Percentiles rank a stretch among this genome's conserved stretches.
phyloP scores from a whole-genome alignment of 371 early-diverging fungal species.

The Lichtheimia hyalospora region DNA sequence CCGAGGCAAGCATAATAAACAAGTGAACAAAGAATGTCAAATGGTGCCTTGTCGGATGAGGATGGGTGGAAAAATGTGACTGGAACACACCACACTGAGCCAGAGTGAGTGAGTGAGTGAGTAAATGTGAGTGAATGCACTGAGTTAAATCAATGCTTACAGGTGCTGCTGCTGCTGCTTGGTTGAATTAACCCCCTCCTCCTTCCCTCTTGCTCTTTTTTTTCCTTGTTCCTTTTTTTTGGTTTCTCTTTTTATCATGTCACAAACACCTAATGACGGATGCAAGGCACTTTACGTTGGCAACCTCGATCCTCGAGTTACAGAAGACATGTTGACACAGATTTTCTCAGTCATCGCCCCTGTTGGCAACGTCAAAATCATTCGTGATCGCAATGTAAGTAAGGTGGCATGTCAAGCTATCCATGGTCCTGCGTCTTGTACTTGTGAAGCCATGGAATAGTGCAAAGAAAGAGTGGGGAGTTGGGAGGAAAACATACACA shows the following conservation, averaged over 20 bases:
- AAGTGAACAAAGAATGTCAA: neutral
- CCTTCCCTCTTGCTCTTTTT: slow-evolving; percentile 9
- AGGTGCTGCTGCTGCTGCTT: too few relatives aligned
- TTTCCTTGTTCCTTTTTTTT: slow-evolving; percentile 3
- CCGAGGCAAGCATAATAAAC: neutral
- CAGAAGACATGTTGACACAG: slow-evolving; percentile 66
- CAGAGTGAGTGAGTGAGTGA: too few relatives aligned
- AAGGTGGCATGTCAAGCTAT: neutral
- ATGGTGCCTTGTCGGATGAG: too few relatives aligned
- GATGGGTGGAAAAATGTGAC: neutral
- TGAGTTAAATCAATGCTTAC: too few relatives aligned
- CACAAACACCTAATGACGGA: slow-evolving; percentile 35
- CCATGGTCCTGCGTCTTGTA: too few relatives aligned
- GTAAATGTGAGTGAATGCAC: too few relatives aligned
- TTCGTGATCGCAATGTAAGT: slow-evolving; percentile 79
- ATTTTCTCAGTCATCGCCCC: slow-evolving; percentile 68
- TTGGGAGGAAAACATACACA: too few relatives aligned
- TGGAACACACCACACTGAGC: neutral
- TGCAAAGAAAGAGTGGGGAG: too few relatives aligned
- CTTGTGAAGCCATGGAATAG: too few relatives aligned
- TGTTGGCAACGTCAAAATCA: slow-evolving; percentile 75
- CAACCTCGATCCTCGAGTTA: slow-evolving; percentile 79
- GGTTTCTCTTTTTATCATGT: neutral
- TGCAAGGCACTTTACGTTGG: slow-evolving; percentile 78
- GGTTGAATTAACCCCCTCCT: slow-evolving; percentile 3